Conservation (phyloP, 306 rosid genomes). For the Quercus glauca region DNA sequence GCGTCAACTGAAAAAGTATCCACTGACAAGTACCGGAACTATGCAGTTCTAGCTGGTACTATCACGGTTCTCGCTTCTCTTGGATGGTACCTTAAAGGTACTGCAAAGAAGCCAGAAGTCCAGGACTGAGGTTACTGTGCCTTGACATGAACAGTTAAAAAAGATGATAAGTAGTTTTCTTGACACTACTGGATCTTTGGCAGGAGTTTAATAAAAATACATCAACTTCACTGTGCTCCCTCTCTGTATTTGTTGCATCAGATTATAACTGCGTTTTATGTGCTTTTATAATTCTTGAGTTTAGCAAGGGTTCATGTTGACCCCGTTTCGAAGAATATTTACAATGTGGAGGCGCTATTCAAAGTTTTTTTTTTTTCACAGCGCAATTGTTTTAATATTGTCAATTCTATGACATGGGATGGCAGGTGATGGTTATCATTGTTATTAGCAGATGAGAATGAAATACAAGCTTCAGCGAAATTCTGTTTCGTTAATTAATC, state of each 20-base stretch:
- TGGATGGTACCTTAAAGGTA: constrained; percentile 85
- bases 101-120: constrained; percentile 81
- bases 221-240: neutral
- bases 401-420: neutral
- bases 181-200: neutral
- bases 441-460: too few species aligned
- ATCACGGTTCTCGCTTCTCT: constrained; percentile 53
- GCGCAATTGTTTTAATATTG: neutral
- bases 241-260: neutral
- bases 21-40: constrained; percentile 79
- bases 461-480: too few species aligned
- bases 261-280: neutral
- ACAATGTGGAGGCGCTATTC: neutral
- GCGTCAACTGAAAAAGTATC: constrained; percentile 63
- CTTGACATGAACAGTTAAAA: constrained; percentile 10
- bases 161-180: neutral
- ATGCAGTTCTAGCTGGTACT: constrained; percentile 82
- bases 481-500: too few species aligned
- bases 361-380: neutral
- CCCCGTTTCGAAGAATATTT: neutral
- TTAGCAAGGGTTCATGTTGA: neutral
- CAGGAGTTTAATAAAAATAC: neutral
- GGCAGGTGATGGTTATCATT: neutral
- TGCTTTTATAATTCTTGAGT: neutral
- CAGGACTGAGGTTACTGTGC: constrained; percentile 58